A percentile compares a stretch with the other conserved stretches of the same genome.
Evolutionary conservation across 129 eudicot genomes (phyloP).

Genomic region (Gnaphalium uliginosum): DNA sequence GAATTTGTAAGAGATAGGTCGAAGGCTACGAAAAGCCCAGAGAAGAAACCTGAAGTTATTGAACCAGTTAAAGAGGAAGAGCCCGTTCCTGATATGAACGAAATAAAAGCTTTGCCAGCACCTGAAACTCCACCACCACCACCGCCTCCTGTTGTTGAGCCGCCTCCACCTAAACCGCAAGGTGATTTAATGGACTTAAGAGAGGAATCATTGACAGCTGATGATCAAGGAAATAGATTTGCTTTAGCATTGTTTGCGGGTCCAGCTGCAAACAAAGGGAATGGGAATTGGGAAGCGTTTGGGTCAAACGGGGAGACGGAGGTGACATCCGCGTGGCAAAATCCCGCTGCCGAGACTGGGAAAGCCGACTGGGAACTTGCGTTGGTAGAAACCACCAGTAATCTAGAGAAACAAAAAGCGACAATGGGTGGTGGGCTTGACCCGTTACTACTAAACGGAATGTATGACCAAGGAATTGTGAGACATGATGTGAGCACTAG

Average conservation of each 20-base stretch:
- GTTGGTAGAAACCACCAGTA: constrained; percentile 71
- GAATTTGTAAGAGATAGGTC: constrained; percentile 83
- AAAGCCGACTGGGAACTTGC: constrained; percentile 51
- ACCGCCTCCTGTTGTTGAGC: constrained; percentile 58
- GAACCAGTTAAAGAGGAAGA: constrained; percentile 51
- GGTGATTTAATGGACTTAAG: constrained; percentile 69
- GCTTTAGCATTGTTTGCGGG: constrained; percentile 82
- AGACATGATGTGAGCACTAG: constrained; percentile 64
- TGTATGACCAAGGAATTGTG: constrained; percentile 84
- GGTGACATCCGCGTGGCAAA: constrained; percentile 87
- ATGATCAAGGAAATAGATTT: constrained; percentile 74
- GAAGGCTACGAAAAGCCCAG: constrained; percentile 65
- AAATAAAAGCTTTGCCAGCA: constrained; percentile 69
- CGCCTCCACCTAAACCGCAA: constrained; percentile 48
- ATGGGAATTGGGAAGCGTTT: constrained; percentile 74
- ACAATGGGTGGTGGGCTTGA: constrained; percentile 82
- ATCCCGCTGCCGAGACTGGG: constrained; percentile 77
- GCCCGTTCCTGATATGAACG: constrained; percentile 43
- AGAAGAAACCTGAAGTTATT: constrained; percentile 49
- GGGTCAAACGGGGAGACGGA: constrained; percentile 49
- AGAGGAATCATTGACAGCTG: constrained; percentile 64
- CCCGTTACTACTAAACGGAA: constrained; percentile 74
- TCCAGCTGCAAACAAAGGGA: constrained; percentile 49
- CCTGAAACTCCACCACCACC: constrained; percentile 63
- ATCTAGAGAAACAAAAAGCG: constrained; percentile 61